Conservation (phyloP, 306 rosid species). For the Gastrolobium bilobum region DNA sequence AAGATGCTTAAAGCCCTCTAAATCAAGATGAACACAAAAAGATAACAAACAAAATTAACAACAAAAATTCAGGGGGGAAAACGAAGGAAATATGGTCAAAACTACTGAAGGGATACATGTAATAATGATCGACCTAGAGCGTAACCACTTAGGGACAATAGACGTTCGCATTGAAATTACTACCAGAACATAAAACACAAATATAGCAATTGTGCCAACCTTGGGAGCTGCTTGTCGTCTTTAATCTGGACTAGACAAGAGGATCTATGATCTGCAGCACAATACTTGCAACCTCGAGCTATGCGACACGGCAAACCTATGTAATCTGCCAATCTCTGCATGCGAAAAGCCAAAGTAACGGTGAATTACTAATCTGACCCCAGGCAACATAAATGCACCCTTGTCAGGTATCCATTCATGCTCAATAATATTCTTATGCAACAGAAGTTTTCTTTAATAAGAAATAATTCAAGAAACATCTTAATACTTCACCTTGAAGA, state of each 20-base stretch:
- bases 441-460: not conserved
- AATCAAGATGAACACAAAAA: slow-evolving; percentile 30
- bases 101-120: slow-evolving; percentile 49
- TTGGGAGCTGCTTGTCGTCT: slow-evolving; percentile 69
- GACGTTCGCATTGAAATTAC: slow-evolving; percentile 8
- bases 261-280: slow-evolving; percentile 92
- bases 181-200: slow-evolving; percentile 8
- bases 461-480: slow-evolving; percentile 1
- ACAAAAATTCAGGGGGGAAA: not conserved
- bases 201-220: slow-evolving; percentile 58
- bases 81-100: not conserved
- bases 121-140: slow-evolving; percentile 5
- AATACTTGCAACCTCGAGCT: slow-evolving; percentile 95
- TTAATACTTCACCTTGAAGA: slow-evolving; percentile 80
- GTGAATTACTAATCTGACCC: slow-evolving; percentile 11
- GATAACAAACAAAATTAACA: slow-evolving; percentile 4
- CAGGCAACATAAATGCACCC: slow-evolving; percentile 25
- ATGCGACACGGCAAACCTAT: slow-evolving; percentile 98
- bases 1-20: not conserved
- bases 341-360: slow-evolving; percentile 31
- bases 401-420: slow-evolving; percentile 18
- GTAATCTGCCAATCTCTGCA: slow-evolving; percentile 95
- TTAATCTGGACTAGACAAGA: slow-evolving; percentile 93
- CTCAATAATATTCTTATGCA: not conserved
- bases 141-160: not conserved